Evolutionary conservation across 164 flowering plant genomes (phyloP).

Genomic region (Cinnamomum chago): DNA sequence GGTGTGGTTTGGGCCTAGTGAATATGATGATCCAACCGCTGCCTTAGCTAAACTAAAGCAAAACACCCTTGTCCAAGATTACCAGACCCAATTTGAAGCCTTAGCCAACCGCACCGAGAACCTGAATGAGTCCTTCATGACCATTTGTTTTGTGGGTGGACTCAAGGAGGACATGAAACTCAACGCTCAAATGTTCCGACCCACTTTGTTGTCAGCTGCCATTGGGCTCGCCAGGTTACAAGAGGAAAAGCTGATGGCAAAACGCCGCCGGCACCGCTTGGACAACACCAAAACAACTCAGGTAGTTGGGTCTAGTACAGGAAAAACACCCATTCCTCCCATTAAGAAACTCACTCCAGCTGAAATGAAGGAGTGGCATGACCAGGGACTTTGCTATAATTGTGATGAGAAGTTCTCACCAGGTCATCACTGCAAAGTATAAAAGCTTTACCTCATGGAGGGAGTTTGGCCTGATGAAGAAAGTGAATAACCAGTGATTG

Average conservation of each 20-base stretch:
- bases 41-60: neutral
- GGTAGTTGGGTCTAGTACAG: neutral
- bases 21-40: neutral
- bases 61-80: neutral
- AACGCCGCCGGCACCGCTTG: neutral
- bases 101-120: neutral
- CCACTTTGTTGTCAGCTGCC: neutral
- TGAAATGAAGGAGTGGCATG: neutral
- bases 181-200: neutral
- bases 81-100: neutral
- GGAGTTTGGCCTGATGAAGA: neutral
- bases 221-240: neutral
- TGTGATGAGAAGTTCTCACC: neutral
- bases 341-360: neutral
- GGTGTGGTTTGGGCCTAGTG: neutral
- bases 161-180: neutral
- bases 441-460: neutral
- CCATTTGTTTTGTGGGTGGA: neutral
- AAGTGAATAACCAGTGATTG: no score
- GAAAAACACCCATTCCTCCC: neutral
- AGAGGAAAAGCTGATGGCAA: neutral
- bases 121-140: neutral
- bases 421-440: neutral
- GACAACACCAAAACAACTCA: neutral
- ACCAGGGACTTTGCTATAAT: neutral